These are phyloP conservation scores for Penicilliopsis zonata DNA, from an alignment of 495 filamentous ascomycete genomes.

Conservation along the genomic window DNA sequence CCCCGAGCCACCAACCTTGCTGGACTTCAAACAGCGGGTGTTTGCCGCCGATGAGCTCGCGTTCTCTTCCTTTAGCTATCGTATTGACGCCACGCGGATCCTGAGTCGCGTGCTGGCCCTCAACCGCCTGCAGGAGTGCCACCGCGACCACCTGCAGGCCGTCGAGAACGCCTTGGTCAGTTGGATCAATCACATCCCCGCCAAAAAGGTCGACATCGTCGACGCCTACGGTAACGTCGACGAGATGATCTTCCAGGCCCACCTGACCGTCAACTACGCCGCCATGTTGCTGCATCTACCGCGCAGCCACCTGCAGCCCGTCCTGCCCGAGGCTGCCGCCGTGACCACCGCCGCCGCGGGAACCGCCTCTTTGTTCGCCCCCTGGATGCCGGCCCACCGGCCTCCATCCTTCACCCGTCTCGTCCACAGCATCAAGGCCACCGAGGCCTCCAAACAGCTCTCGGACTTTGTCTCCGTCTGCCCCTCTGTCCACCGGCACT, in stretches of 20 bases:
- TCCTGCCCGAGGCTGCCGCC: constrained; percentile 3
- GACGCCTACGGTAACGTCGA: constrained; percentile 6
- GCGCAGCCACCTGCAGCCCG: constrained; percentile 4
- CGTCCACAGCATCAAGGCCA: constrained; percentile 6
- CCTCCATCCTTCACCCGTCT: constrained; percentile 5
- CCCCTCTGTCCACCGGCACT: constrained; percentile 1
- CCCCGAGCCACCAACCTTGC: constrained; percentile 1
- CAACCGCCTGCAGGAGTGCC: constrained; percentile 2
- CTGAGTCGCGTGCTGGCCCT: constrained; percentile 2
- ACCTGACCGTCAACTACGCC: constrained; percentile 5
- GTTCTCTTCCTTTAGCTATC: constrained; percentile 6
- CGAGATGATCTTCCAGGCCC: constrained; percentile 9
- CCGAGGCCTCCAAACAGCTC: constrained; percentile 8
- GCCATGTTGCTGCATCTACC: constrained; percentile 6
- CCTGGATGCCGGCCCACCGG: background rate
- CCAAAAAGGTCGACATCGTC: constrained; percentile 5
- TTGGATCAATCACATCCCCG: constrained; percentile 5
- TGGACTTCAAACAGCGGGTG: background rate
- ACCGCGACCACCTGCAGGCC: constrained; percentile 6
- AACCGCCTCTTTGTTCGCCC: background rate
- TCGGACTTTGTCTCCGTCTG: constrained; percentile 4
- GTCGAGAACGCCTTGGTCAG: constrained; percentile 5
- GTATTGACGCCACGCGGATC: constrained; percentile 6
- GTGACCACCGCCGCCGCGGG: too few species aligned
- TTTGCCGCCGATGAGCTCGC: constrained; percentile 3